Evolutionary conservation across 2,329 filamentous ascomycete species (phyloP), one percentile per base, ranked within the genome.

Genomic region (Drechslerella stenobrocha): DNA sequence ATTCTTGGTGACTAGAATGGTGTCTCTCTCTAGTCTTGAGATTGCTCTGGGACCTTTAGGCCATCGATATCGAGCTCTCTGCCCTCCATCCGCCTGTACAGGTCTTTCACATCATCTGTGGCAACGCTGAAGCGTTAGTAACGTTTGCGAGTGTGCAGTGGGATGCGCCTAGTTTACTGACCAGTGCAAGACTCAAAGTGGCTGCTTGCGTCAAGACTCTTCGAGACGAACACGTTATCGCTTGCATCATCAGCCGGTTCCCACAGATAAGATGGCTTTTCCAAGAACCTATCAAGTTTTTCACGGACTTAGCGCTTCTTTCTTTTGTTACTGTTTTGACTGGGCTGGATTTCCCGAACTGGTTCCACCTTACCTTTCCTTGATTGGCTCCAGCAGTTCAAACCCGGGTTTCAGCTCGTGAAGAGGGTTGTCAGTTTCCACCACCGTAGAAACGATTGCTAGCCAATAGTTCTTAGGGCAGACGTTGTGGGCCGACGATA

Each of bases 401-500:
- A 97, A 86, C 75, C 92, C 93, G 26, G 91, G 86, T 78, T 93
- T 85, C 42, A 98, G 86, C 81, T 98, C 93, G 61, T 96, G 81
- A 78, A 98, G 93, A 79, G 96, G 91, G 83, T 98, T 97, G 71
- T 89, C 86, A 69, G 86, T 80, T 81, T 98, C 95, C 71, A 93
- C 90, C 75, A 98, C 96, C 66, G 93, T 98, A 47, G 90, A 96
- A 71, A 98, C 92, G 69, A 97, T 98, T 74, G 93, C 93, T 73
- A 98, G 90, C 82, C 95, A 98, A 84, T 96, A 97, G 69, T 92
- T 92, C 83, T 96, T 95, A 74, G 95, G 93, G 81, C 92, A 97
- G 73, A 98, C 95, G 74, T 95, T 97, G 81, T 98, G 95, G 34
- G 91, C 89, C 35, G 89, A 90, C 0, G 91, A 96, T 65, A 98